phyloP scores from a whole-genome alignment of 305 asterid species.

The Withania somnifera region DNA sequence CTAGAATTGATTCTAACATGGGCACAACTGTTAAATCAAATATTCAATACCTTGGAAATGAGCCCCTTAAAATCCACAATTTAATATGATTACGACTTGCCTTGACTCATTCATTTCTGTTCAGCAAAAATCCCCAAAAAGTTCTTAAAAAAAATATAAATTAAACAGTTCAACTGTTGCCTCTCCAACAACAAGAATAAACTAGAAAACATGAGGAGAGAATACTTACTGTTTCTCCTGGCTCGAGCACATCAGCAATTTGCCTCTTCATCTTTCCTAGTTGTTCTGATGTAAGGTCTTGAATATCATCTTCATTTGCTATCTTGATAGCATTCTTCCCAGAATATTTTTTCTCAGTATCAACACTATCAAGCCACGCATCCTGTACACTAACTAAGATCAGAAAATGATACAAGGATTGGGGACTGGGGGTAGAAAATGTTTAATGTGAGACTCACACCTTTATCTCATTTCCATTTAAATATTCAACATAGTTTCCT shows the following conservation, averaged over 20 bases:
- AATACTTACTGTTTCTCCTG: constrained; percentile 71
- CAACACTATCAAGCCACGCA: constrained; percentile 97
- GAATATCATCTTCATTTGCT: constrained; percentile 33
- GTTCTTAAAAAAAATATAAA: background rate
- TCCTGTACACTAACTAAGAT: constrained; percentile 42
- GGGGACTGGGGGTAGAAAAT: background rate
- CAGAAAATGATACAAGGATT: constrained; percentile 4
- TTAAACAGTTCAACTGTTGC: background rate
- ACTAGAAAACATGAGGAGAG: background rate
- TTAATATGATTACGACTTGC: background rate
- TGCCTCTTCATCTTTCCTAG: constrained; percentile 81
- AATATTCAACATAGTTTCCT: constrained; percentile 80
- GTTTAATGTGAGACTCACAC: constrained; percentile 17
- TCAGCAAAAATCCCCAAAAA: background rate
- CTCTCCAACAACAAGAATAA: background rate
- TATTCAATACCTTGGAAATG: background rate
- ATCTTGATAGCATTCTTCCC: constrained; percentile 19
- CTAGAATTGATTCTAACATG: background rate
- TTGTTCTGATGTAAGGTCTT: constrained; percentile 55
- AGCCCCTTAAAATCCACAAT: background rate
- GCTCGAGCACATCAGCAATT: constrained; percentile 74
- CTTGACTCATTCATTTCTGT: background rate
- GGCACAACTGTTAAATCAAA: background rate
- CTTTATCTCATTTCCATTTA: constrained; percentile 59
- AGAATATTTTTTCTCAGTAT: constrained; percentile 26